These are phyloP conservation scores for Yamadazyma oceani DNA, from an alignment of 1,139 yeast genomes.

Conservation along the genomic window DNA sequence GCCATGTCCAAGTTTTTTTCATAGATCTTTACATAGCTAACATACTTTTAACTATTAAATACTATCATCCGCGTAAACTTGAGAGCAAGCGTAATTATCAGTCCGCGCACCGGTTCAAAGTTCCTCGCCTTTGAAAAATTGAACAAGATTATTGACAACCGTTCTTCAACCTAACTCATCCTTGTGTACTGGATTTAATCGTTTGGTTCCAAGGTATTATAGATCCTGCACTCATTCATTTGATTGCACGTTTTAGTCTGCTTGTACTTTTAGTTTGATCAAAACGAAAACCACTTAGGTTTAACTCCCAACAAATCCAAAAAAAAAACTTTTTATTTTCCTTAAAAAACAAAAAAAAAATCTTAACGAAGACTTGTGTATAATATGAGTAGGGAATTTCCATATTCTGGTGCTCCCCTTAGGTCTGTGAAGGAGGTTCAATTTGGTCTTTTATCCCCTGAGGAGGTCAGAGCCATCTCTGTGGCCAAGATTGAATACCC, in stretches of 20 bases:
- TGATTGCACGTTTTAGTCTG: conserved; percentile 13
- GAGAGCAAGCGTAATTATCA: conserved; percentile 2
- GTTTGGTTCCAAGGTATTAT: conserved; percentile 8
- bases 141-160: conserved; percentile 2
- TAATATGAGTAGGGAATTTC: conserved; percentile 60
- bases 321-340: conserved; percentile 7
- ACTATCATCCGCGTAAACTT: background rate
- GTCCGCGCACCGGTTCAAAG: conserved; percentile 7
- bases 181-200: conserved; percentile 8
- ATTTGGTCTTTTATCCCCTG: conserved; percentile 97
- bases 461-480: conserved; percentile 93
- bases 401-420: conserved; percentile 96
- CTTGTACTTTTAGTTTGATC: conserved; percentile 8
- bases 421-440: conserved; percentile 97
- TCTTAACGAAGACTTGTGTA: background rate
- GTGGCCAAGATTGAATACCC: conserved; percentile 98
- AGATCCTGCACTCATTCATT: conserved; percentile 18
- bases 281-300: background rate
- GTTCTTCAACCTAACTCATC: conserved; percentile 6
- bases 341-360: conserved; percentile 8
- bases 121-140: conserved; percentile 14
- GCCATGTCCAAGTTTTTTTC: conserved; percentile 81
- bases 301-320: conserved; percentile 1
- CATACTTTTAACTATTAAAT: background rate
- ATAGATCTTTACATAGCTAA: too few relatives aligned